Conservation (phyloP, 1,284 basidiomycete species). For the Veloboletus limbatus region DNA sequence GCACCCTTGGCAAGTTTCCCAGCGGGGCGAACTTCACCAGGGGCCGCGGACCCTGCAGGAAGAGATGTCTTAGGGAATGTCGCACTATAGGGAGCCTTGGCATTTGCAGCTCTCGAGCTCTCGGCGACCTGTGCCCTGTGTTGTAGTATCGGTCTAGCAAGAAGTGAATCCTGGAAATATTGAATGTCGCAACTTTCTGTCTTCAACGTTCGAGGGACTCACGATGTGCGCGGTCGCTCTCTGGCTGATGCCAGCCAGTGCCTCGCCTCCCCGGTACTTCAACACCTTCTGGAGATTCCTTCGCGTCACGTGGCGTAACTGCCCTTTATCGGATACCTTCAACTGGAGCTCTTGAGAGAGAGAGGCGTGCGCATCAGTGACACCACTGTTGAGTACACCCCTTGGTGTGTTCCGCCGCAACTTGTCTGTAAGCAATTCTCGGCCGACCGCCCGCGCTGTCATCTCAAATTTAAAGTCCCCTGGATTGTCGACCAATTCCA, state of each 20-base stretch:
- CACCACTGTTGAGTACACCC: conserved; percentile 49
- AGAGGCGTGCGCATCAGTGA: conserved; percentile 44
- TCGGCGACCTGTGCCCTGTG: conserved; percentile 25
- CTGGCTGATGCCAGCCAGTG: conserved; percentile 40
- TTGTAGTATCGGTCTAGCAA: conserved; percentile 48
- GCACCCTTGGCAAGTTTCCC: conserved; percentile 47
- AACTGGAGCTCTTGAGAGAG: conserved; percentile 48
- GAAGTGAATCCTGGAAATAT: conserved; percentile 44
- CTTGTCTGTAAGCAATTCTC: conserved; percentile 65
- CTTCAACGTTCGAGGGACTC: conserved; percentile 22
- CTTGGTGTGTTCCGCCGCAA: conserved; percentile 44
- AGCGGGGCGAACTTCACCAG: conserved; percentile 49
- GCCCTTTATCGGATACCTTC: conserved; percentile 38
- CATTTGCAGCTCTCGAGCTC: conserved; percentile 34
- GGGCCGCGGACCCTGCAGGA: conserved; percentile 47
- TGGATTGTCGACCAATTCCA: conserved; percentile 94
- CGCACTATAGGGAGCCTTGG: conserved; percentile 21
- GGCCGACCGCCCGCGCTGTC: conserved; percentile 79
- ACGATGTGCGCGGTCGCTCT: conserved; percentile 52
- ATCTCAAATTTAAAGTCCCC: conserved; percentile 86
- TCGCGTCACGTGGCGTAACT: conserved; percentile 58
- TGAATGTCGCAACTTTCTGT: conserved; percentile 6
- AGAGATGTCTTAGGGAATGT: conserved; percentile 33
- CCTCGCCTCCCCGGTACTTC: conserved; percentile 48
- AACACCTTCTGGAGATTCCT: conserved; percentile 72